Evolutionary conservation across 2,329 filamentous ascomycete species (phyloP), one percentile per base, ranked within the genome.

Genomic region (Diplocarpon mali): DNA sequence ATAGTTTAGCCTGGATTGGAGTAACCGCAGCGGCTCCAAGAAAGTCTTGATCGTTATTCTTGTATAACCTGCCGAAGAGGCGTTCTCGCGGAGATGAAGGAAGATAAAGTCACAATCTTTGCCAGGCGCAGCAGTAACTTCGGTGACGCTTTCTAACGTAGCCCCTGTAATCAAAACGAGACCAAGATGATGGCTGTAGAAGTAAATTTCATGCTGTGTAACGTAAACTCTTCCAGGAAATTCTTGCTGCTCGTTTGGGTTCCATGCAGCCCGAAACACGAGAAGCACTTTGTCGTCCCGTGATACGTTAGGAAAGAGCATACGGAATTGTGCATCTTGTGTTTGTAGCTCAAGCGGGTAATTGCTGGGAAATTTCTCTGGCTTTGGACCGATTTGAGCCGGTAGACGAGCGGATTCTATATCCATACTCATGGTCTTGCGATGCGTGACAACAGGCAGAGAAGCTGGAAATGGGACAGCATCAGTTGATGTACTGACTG

Each of bases 111-210:
- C 92, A 60, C 87, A 95, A 57, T 95, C 88, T 60, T 82, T 82
- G 15, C 92, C 92, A 11, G 87, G 83, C 2, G 87, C 87, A 31
- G 85, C 85, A 17, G 87, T 95, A 35, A 96, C 86, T 64, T 96
- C 92, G 8, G 79, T 78, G 45, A 98, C 86, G 28, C 47, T 79
- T 44, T 80, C 75, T 46, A 98, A 70, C 44, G 74, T 78, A 40
- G 93, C 77, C 13, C 77, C 77, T 40, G 88, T 90, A 1, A 90
- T 85, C 30, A 95, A 72, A 1, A 96, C 83, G 5, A 98, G 73
- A 5, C 92, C 92, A 62, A 95, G 80, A 60, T 95, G 85, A 59
- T 96, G 85, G 56, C 89, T 93, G 65, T 95, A 98, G 60, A 98
- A 96, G 64, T 94, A 96, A 62, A 98, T 80, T 52, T 89, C 84